A percentile compares a stretch with the other conserved stretches of the same genome.
These are phyloP conservation scores for Tetracladium setigerum DNA, from an alignment of 495 filamentous ascomycete genomes.

Conservation along the genomic window DNA sequence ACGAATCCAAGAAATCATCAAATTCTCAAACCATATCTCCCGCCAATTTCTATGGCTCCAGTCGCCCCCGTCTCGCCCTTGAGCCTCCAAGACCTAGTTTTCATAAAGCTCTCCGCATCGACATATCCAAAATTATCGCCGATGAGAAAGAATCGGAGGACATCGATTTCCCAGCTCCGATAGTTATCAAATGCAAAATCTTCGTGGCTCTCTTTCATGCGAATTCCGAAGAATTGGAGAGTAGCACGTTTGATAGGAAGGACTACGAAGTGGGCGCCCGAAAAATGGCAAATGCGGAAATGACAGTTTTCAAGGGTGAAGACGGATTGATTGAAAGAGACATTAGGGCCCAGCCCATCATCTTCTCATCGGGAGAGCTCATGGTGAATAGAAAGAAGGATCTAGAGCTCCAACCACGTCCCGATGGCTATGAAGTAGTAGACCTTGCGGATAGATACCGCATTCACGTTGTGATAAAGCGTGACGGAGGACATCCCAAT, in stretches of 20 bases:
- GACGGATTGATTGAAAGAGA: slow-evolving; percentile 7
- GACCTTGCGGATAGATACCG: slow-evolving; percentile 37
- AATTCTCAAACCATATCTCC: too few species aligned
- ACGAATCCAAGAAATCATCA: background rate
- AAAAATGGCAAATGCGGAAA: too few species aligned
- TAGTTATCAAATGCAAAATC: slow-evolving; percentile 7
- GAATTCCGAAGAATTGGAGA: slow-evolving; percentile 6
- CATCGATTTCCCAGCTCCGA: background rate
- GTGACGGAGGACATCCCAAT: slow-evolving; percentile 29
- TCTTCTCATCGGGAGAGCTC: slow-evolving; percentile 38
- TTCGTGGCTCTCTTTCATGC: slow-evolving; percentile 8
- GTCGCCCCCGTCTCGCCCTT: too few species aligned
- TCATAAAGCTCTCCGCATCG: too few species aligned
- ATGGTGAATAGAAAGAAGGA: slow-evolving; percentile 33
- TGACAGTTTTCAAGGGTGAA: background rate
- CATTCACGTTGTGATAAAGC: slow-evolving; percentile 38
- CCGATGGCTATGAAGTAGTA: background rate
- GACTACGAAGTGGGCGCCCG: too few species aligned
- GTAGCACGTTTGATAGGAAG: too few species aligned
- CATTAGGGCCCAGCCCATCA: slow-evolving; percentile 36
- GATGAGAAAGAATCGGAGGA: too few species aligned
- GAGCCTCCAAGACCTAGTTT: too few species aligned
- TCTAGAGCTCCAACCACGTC: slow-evolving; percentile 3
- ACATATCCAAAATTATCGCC: too few species aligned
- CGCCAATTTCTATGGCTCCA: too few species aligned